Percentiles rank a stretch among this genome's conserved stretches.
These are phyloP conservation scores for Saururus chinensis DNA, from an alignment of 164 flowering plant species.

Conservation along the genomic window DNA sequence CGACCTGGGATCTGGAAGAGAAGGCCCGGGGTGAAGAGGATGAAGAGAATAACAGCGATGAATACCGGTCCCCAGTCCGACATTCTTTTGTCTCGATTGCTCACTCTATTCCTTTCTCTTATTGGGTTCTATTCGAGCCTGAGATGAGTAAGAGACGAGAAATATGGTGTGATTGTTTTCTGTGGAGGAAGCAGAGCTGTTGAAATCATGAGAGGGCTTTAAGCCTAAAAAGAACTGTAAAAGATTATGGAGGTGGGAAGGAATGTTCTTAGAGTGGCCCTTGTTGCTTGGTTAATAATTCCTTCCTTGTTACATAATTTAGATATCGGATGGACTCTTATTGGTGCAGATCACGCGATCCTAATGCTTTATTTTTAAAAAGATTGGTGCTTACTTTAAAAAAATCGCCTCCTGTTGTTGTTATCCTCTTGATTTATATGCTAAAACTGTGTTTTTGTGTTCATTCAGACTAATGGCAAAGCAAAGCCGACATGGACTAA, in stretches of 20 bases:
- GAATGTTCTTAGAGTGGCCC: background rate
- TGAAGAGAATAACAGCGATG: conserved; percentile 24
- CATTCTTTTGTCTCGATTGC: conserved; percentile 7
- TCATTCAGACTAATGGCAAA: too few species aligned
- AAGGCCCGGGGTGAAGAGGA: conserved; percentile 19
- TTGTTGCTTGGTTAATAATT: background rate
- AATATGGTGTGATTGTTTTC: background rate
- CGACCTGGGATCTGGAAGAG: conserved; percentile 21
- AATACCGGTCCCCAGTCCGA: conserved; percentile 33
- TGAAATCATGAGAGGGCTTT: background rate
- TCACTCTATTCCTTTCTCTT: background rate
- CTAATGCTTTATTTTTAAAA: too few species aligned
- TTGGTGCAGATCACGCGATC: too few species aligned
- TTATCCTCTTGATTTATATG: too few species aligned
- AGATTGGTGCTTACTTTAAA: too few species aligned
- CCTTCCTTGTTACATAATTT: background rate
- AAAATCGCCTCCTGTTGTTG: too few species aligned
- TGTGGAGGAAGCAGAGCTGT: background rate
- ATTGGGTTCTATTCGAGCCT: too few species aligned
- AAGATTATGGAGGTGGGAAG: background rate
- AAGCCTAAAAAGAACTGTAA: background rate
- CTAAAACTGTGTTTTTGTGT: too few species aligned
- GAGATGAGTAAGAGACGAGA: background rate
- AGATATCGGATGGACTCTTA: too few species aligned
- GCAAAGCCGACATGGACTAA: too few species aligned